phyloP scores from a whole-genome alignment of 139 green algal genomes.

The Astrephomene gubernaculifera region DNA sequence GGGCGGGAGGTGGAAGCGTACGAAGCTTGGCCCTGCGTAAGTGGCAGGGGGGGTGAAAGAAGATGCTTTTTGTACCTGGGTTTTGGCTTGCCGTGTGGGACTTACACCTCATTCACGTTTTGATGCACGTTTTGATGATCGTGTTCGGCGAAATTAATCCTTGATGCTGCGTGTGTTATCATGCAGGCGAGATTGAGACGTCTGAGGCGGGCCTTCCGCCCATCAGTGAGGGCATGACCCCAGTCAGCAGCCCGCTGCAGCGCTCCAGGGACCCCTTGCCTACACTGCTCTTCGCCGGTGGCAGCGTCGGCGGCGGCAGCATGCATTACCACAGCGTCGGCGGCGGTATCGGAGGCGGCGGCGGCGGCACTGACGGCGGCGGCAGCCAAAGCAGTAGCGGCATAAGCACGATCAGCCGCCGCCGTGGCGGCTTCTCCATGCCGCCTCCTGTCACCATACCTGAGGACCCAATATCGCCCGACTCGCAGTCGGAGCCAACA shows the following conservation, averaged over 20 bases:
- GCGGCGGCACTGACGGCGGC: background rate
- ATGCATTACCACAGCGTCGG: no score
- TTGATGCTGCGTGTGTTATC: no score
- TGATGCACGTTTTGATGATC: no score
- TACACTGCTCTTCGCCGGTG: background rate
- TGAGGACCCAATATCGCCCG: background rate
- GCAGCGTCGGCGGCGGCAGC: no score
- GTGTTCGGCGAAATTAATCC: background rate
- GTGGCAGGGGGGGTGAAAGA: background rate
- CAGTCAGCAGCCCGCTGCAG: slow-evolving; percentile 1
- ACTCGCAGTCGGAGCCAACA: no score
- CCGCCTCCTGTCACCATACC: slow-evolving; percentile 4
- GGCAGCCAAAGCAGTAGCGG: background rate
- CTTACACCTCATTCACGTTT: no score
- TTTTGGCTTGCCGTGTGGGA: no score
- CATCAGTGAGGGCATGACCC: slow-evolving; percentile 26
- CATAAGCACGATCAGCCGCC: background rate
- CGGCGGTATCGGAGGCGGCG: background rate
- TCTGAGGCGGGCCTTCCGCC: slow-evolving; percentile 17
- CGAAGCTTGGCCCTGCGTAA: background rate
- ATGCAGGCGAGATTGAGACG: slow-evolving; percentile 20
- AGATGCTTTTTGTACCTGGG: no score
- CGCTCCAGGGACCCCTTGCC: background rate
- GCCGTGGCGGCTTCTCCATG: background rate
- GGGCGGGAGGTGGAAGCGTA: background rate